Conservation (phyloP, 176 grass and related monocot genomes). For the Carex pumila region DNA sequence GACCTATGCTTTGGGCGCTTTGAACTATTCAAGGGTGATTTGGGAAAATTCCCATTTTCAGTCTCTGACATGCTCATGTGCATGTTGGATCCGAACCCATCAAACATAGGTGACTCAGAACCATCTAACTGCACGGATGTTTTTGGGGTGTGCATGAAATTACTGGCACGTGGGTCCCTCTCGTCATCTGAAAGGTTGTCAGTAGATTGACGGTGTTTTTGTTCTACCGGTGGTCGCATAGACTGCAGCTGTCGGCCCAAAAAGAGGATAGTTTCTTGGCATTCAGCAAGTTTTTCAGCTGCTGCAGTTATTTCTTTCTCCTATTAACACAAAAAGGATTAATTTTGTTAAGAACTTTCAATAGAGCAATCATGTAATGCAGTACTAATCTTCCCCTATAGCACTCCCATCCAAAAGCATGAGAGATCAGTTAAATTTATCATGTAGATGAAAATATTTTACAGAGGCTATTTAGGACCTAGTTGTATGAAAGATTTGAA, state of each 20-base stretch:
- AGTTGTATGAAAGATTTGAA: neutral
- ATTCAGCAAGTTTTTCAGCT: constrained; percentile 90
- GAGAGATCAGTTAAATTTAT: neutral
- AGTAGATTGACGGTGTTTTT: constrained; percentile 38
- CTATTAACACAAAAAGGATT: constrained; percentile 29
- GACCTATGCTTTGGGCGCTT: constrained; percentile 78
- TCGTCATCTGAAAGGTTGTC: constrained; percentile 49
- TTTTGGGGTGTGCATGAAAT: constrained; percentile 33
- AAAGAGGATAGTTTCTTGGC: constrained; percentile 92
- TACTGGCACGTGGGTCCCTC: constrained; percentile 19
- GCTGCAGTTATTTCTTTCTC: constrained; percentile 81
- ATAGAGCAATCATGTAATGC: neutral
- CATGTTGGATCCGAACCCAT: constrained; percentile 34
- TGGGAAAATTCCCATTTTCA: constrained; percentile 42
- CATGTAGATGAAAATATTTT: neutral
- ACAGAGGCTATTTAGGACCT: neutral
- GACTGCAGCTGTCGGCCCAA: constrained; percentile 87
- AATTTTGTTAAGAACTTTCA: neutral
- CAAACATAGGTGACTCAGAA: constrained; percentile 44
- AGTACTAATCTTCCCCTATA: neutral
- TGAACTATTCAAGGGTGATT: constrained; percentile 43
- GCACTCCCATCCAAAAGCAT: neutral
- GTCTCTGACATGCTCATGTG: constrained; percentile 37
- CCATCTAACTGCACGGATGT: constrained; percentile 39
- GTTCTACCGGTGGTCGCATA: constrained; percentile 62